Evolutionary conservation across 225 moss, liverwort and hornwort species (phyloP).

Genomic region (Lunularia cruciata): DNA sequence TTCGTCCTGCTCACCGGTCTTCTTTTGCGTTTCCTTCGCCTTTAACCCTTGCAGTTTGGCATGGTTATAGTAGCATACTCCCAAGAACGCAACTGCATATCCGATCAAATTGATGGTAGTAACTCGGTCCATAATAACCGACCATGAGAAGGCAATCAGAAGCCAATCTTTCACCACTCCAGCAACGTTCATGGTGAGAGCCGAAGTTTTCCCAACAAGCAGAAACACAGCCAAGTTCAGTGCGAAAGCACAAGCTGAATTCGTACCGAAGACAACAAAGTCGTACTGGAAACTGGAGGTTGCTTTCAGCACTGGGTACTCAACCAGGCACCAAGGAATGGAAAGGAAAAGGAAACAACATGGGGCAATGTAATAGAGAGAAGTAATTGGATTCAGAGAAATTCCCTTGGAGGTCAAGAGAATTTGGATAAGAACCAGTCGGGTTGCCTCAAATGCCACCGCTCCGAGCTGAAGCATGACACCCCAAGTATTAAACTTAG

Average conservation of each 20-base stretch:
- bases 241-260: slow-evolving; percentile 53
- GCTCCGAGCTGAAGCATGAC: slow-evolving; percentile 55
- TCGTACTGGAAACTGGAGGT: slow-evolving; percentile 39
- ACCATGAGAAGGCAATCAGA: slow-evolving; percentile 61
- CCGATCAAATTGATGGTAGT: slow-evolving; percentile 53
- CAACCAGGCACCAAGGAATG: slow-evolving; percentile 51
- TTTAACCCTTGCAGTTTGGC: slow-evolving; percentile 53
- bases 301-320: slow-evolving; percentile 36
- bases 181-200: slow-evolving; percentile 63
- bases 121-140: slow-evolving; percentile 54
- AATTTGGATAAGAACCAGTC: slow-evolving; percentile 56
- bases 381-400: slow-evolving; percentile 57
- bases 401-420: slow-evolving; percentile 61
- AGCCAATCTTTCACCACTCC: slow-evolving; percentile 67
- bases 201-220: slow-evolving; percentile 60
- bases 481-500: slow-evolving; percentile 54
- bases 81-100: slow-evolving; percentile 54
- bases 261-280: slow-evolving; percentile 50
- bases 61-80: slow-evolving; percentile 59
- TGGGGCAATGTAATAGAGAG: slow-evolving; percentile 56
- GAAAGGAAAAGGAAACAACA: slow-evolving; percentile 58
- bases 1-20: slow-evolving; percentile 41
- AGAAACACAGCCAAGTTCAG: slow-evolving; percentile 60
- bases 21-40: slow-evolving; percentile 51
- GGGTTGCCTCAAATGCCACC: slow-evolving; percentile 53